Base-by-base conservation (phyloP, 1,139 yeast species). In the Suhomyces terraborum region DNA sequence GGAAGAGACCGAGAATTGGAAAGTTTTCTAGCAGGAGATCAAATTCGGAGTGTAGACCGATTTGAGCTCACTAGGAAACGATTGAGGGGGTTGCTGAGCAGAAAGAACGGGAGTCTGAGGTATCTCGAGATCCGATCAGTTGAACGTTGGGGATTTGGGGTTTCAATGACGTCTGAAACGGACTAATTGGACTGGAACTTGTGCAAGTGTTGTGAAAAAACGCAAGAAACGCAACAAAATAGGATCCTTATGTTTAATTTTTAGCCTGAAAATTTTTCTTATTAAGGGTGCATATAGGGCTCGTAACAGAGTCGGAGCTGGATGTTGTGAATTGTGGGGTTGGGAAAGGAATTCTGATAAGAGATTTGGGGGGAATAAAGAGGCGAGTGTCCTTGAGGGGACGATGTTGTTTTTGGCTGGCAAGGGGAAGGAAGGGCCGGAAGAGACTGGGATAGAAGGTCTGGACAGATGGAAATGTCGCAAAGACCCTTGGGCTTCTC, bases 231-330 rank as follows among this genome's bases (percentile, higher is more conserved):
- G 32, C n/a, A n/a, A n/a, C n/a, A n/a, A n/a, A n/a, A n/a, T n/a
- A 16, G 28, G 28, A 14, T 25, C 13, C 16, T 25, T 12, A 16
- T 9, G 16, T n/a, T 14, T 13, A 13, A 22, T 17, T 32, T 10
- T 14, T 12, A 21, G 18, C 12, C 24, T 36, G 39, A 36, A 36
- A 36, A 36, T 16, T 36, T 36, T 36, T 36, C 31, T 36, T 36
- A 28, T 36, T 36, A 28, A 26, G 30, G 23, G 22, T 30, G 39
- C 34, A 36, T 19, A 30, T 22, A 27, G 30, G 30, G 27, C 27
- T 24, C 27, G 13, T 24, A 16, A 24, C 27, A 8, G 6, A 12
- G 6, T 9, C 13, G 5, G 8, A 13, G 8, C 3, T 12, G 14
- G 13, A 24, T 12, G 9, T 24, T 8, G 16, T 2, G n/a, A n/a